Conservation (phyloP, 2,329 filamentous ascomycete species). For the Chaetothyriales sp. region DNA sequence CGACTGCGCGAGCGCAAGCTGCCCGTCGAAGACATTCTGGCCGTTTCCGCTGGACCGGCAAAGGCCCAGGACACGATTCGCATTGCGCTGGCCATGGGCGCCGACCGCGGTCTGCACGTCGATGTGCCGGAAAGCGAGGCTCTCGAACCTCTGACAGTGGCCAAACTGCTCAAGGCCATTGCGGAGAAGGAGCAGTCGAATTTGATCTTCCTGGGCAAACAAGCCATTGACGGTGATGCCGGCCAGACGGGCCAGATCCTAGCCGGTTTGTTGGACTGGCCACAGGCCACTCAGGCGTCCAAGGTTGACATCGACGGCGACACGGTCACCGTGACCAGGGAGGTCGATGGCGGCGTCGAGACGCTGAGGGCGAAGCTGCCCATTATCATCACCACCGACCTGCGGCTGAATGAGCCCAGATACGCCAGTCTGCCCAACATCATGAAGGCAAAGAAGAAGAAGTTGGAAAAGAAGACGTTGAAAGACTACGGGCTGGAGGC, state of each 20-base stretch:
- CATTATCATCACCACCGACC: constrained; percentile 86
- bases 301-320: constrained; percentile 62
- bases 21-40: constrained; percentile 81
- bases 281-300: constrained; percentile 86
- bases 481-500: constrained; percentile 67
- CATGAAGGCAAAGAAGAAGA: constrained; percentile 99
- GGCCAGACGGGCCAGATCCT: constrained; percentile 97
- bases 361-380: constrained; percentile 75
- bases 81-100: constrained; percentile 97
- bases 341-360: constrained; percentile 92
- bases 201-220: constrained; percentile 87
- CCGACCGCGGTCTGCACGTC: constrained; percentile 80
- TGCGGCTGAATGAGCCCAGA: constrained; percentile 85
- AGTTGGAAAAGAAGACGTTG: constrained; percentile 79
- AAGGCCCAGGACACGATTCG: constrained; percentile 82
- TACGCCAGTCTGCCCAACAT: constrained; percentile 96
- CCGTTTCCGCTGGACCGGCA: constrained; percentile 72
- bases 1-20: constrained; percentile 78
- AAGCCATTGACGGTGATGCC: constrained; percentile 94
- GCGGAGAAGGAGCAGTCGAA: constrained; percentile 79
- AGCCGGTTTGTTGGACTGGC: constrained; percentile 79
- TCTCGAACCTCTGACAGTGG: constrained; percentile 79
- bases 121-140: constrained; percentile 57
- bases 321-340: constrained; percentile 65
- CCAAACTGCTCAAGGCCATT: constrained; percentile 71